A percentile compares a stretch with the other conserved stretches of the same genome.
phyloP scores from a whole-genome alignment of 306 rosid genomes.

The Nissolia schottii region DNA sequence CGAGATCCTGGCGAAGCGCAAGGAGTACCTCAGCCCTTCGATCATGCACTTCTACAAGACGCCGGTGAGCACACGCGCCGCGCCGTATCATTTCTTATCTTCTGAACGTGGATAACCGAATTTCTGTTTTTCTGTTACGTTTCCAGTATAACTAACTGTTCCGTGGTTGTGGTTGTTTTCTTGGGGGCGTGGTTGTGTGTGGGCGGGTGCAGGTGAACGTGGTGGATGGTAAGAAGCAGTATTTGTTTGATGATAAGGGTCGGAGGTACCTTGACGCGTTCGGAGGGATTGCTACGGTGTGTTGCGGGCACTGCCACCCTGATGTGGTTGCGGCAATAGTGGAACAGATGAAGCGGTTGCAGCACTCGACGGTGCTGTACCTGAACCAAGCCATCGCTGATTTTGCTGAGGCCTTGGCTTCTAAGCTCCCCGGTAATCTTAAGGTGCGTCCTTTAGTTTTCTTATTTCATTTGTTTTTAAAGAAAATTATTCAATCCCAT shows the following conservation, averaged over 20 bases:
- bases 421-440: constrained; percentile 80
- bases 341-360: constrained; percentile 61
- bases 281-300: constrained; percentile 94
- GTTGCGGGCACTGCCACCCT: constrained; percentile 97
- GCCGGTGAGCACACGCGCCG: constrained; percentile 50
- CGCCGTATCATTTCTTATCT: constrained; percentile 15
- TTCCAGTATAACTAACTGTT: neutral
- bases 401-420: constrained; percentile 80
- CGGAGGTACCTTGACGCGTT: constrained; percentile 81
- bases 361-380: constrained; percentile 84
- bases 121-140: neutral
- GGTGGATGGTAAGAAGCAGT: constrained; percentile 84
- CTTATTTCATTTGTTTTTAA: neutral
- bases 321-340: constrained; percentile 82
- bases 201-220: constrained; percentile 54
- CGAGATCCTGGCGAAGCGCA: constrained; percentile 74
- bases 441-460: constrained; percentile 43
- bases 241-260: constrained; percentile 82
- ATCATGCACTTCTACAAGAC: constrained; percentile 50
- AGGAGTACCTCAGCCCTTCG: constrained; percentile 78
- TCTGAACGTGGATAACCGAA: too few species aligned
- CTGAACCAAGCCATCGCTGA: constrained; percentile 73
- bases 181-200: neutral
- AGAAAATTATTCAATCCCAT: too few species aligned
- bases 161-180: neutral